These are phyloP conservation scores for Stemphylium vesicarium DNA, from an alignment of 2,329 filamentous ascomycete genomes.

Conservation along the genomic window DNA sequence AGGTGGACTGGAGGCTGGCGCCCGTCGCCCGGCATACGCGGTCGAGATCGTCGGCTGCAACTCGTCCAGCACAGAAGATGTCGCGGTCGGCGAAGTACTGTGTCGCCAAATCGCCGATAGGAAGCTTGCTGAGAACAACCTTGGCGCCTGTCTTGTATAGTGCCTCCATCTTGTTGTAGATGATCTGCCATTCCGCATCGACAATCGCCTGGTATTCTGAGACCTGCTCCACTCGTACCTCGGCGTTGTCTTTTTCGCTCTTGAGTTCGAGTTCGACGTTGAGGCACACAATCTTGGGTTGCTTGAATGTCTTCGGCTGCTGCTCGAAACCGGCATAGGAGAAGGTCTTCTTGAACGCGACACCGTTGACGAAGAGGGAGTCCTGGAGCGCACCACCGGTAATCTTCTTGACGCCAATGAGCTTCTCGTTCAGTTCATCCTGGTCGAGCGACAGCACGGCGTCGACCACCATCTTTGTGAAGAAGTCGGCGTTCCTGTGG, in stretches of 20 bases:
- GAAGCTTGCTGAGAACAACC: conserved; percentile 95
- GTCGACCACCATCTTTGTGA: conserved; percentile 98
- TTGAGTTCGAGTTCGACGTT: conserved; percentile 99
- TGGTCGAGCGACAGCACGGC: conserved; percentile 95
- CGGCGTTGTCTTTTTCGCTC: conserved; percentile 98
- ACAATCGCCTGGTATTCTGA: conserved; percentile 99
- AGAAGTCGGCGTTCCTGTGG: conserved; percentile 94
- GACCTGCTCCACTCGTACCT: conserved; percentile 96
- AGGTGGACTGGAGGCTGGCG: conserved; percentile 90
- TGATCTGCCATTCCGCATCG: conserved; percentile 99
- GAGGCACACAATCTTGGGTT: conserved; percentile 95
- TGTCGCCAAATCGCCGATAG: conserved; percentile 95
- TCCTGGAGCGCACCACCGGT: conserved; percentile 95
- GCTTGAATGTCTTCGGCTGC: conserved; percentile 92
- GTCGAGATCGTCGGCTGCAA: conserved; percentile 90
- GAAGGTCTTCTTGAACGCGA: conserved; percentile 99
- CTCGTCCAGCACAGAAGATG: conserved; percentile 96
- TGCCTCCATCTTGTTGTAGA: conserved; percentile 98
- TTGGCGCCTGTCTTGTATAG: conserved; percentile 93
- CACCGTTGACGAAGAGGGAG: conserved; percentile 94
- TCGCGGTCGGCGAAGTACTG: conserved; percentile 98
- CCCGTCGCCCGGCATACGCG: conserved; percentile 94
- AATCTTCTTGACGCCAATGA: conserved; percentile 98
- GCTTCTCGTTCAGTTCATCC: conserved; percentile 94
- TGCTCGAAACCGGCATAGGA: conserved; percentile 99